Conservation (phyloP, 1,284 basidiomycete genomes). For the Grifola frondosa region DNA sequence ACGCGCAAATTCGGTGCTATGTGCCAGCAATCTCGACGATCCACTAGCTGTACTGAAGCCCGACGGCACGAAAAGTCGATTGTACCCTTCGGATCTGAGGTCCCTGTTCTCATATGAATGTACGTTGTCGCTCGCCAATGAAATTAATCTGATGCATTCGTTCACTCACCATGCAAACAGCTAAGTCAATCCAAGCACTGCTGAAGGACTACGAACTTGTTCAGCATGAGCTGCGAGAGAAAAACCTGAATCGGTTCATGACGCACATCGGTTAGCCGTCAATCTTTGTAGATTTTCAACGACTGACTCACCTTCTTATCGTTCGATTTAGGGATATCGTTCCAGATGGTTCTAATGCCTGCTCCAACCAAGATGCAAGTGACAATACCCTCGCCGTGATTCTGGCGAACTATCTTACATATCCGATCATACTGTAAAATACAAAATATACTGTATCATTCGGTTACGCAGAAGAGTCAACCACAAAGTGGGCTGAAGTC, state of each 20-base stretch:
- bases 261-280: conserved; percentile 57
- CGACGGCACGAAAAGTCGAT: conserved; percentile 45
- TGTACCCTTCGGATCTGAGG: conserved; percentile 49
- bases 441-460: too few species aligned
- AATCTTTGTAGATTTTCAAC: too few species aligned
- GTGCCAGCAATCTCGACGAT: conserved; percentile 44
- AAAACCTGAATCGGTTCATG: conserved; percentile 54
- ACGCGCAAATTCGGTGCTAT: conserved; percentile 43
- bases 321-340: too few species aligned
- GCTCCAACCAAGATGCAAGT: too few species aligned
- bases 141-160: neutral
- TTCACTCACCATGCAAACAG: conserved; percentile 1
- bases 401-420: too few species aligned
- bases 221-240: conserved; percentile 38
- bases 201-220: conserved; percentile 47
- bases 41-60: conserved; percentile 45
- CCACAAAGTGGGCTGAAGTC: conserved; percentile 10
- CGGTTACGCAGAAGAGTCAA: too few species aligned
- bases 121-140: conserved; percentile 27
- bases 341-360: too few species aligned
- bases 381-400: too few species aligned
- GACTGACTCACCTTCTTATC: too few species aligned
- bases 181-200: conserved; percentile 39
- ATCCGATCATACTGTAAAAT: too few species aligned
- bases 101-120: conserved; percentile 52